Percentiles rank a stretch among this genome's conserved stretches.
Conservation (phyloP, 2,329 filamentous ascomycete species). For the Fusarium marasasianum region DNA sequence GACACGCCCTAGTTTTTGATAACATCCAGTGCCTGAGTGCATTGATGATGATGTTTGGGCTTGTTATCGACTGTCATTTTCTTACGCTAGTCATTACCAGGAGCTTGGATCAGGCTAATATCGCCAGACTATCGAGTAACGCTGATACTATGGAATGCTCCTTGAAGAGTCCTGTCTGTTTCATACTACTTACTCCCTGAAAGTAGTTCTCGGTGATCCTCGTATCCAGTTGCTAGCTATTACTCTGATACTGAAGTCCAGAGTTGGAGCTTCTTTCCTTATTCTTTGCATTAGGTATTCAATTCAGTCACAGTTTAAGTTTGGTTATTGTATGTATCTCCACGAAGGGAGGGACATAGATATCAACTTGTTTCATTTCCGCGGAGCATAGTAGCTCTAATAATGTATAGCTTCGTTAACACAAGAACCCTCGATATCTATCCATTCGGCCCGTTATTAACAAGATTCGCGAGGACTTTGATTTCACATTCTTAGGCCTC, state of each 20-base stretch:
- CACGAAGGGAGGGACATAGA: neutral
- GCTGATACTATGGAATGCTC: neutral
- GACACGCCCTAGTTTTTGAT: neutral
- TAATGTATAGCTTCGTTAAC: neutral
- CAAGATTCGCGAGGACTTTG: neutral
- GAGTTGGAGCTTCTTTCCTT: neutral
- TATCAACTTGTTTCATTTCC: neutral
- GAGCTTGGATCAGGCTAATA: neutral
- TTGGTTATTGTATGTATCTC: fast-evolving
- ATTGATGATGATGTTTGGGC: neutral
- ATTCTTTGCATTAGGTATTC: neutral
- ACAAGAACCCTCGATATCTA: neutral
- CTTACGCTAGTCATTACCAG: neutral
- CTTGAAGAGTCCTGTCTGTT: too few species aligned
- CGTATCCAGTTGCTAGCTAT: neutral
- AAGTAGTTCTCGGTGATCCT: neutral
- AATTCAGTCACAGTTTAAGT: neutral
- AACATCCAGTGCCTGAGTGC: neutral
- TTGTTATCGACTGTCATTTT: neutral
- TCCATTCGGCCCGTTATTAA: neutral
- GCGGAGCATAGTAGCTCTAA: fast-evolving
- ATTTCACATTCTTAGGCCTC: too few species aligned
- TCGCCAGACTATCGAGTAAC: neutral
- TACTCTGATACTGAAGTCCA: fast-evolving
- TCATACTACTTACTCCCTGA: too few species aligned